phyloP scores from a whole-genome alignment of 345 rosid genomes.

The Gossypium raimondii region DNA sequence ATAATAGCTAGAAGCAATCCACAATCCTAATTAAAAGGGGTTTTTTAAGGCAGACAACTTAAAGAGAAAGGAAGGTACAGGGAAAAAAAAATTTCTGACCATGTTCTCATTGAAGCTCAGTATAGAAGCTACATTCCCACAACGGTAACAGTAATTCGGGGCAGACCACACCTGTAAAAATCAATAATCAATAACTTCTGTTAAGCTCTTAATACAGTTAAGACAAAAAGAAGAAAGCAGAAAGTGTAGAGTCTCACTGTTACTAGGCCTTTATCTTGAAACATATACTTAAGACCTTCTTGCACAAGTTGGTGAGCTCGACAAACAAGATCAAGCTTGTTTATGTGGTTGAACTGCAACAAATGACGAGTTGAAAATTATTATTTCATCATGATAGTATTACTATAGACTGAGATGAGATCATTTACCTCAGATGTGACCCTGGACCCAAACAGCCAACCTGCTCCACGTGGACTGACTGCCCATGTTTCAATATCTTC shows the following conservation, averaged over 20 bases:
- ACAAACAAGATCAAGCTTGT: slow-evolving; percentile 2
- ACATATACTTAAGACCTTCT: not conserved
- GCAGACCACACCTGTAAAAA: slow-evolving; percentile 95
- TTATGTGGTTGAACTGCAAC: not conserved
- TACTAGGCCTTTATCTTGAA: not conserved
- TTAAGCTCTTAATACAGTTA: not conserved
- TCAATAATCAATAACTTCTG: slow-evolving; percentile 24
- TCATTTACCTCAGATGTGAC: slow-evolving; percentile 86
- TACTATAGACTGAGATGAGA: not conserved
- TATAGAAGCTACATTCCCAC: slow-evolving; percentile 99
- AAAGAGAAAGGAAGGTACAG: not conserved
- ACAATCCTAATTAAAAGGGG: not conserved
- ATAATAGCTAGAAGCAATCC: not conserved
- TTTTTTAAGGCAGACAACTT: too few species aligned
- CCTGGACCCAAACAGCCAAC: slow-evolving; percentile 99
- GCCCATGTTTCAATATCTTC: slow-evolving; percentile 99
- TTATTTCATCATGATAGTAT: not conserved
- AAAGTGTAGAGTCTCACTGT: not conserved
- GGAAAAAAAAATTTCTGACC: slow-evolving; percentile 32
- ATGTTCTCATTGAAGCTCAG: slow-evolving; percentile 96
- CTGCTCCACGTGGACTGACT: slow-evolving; percentile 99
- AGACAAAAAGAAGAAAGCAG: not conserved
- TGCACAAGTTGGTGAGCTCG: slow-evolving; percentile 5
- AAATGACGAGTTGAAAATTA: not conserved
- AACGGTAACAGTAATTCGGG: slow-evolving; percentile 97